A percentile compares a stretch with the other conserved stretches of the same genome.
Conservation (phyloP, 1,139 yeast genomes). For the Entelexis sorbosivorans region DNA sequence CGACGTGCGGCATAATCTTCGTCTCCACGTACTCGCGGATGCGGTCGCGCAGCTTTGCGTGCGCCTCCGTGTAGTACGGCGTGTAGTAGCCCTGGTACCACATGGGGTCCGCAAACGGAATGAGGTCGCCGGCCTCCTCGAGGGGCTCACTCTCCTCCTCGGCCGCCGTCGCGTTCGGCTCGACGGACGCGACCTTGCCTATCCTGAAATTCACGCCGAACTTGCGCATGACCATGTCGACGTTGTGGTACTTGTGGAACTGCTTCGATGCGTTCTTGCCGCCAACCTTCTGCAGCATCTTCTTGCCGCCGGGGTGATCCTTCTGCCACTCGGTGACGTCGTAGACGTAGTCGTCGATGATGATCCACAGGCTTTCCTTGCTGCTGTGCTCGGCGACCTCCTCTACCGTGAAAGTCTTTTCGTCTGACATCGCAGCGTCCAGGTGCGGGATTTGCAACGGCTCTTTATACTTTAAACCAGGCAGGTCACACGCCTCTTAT, state of each 20-base stretch:
- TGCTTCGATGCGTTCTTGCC: constrained; percentile 86
- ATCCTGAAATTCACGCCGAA: constrained; percentile 33
- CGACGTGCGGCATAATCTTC: constrained; percentile 32
- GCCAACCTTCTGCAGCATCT: constrained; percentile 62
- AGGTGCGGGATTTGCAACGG: not conserved
- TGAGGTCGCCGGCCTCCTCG: constrained; percentile 33
- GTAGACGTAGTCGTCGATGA: constrained; percentile 76
- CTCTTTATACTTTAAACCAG: not conserved
- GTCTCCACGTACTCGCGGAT: constrained; percentile 35
- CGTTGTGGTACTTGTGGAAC: constrained; percentile 44
- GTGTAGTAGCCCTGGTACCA: constrained; percentile 38
- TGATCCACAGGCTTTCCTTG: constrained; percentile 73
- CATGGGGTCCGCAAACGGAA: constrained; percentile 37
- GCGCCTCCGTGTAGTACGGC: constrained; percentile 35
- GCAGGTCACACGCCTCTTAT: not conserved
- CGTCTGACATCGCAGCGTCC: constrained; percentile 5
- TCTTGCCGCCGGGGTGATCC: constrained; percentile 89
- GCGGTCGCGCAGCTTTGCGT: constrained; percentile 32
- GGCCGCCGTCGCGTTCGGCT: constrained; percentile 17
- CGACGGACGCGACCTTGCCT: constrained; percentile 28
- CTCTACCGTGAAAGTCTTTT: constrained; percentile 26
- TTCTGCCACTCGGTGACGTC: constrained; percentile 74
- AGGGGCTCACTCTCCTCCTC: constrained; percentile 21
- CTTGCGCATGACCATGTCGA: constrained; percentile 33
- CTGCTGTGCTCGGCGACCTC: constrained; percentile 75